phyloP scores from a whole-genome alignment of 2,329 filamentous ascomycete species.

The Metarhizium brunneum region DNA sequence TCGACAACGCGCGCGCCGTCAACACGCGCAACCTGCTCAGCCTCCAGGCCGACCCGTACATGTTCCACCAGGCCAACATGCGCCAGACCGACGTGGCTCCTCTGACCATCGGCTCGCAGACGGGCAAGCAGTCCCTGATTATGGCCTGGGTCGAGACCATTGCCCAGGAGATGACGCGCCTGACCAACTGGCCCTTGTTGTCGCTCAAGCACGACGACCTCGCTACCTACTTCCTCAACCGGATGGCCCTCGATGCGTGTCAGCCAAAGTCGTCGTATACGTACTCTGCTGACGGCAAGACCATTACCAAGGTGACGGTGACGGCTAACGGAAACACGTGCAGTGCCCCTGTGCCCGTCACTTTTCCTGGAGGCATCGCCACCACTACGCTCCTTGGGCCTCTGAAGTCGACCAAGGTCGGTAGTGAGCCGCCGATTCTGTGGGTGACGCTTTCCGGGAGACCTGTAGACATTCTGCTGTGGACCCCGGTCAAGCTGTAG shows the following conservation, averaged over 20 bases:
- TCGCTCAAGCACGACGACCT: conserved; percentile 33
- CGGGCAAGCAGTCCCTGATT: conserved; percentile 39
- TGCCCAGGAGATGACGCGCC: conserved; percentile 41
- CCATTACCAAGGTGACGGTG: conserved; percentile 41
- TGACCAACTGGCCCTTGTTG: conserved; percentile 22
- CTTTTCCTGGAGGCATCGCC: conserved; percentile 28
- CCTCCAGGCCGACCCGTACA: conserved; percentile 44
- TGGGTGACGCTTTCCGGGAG: conserved; percentile 37
- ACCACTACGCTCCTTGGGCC: conserved; percentile 31
- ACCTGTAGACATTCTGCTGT: conserved; percentile 30
- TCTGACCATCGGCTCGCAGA: conserved; percentile 38
- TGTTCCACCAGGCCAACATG: conserved; percentile 58
- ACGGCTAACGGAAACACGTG: conserved; percentile 40
- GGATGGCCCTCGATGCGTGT: conserved; percentile 43
- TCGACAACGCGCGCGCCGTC: conserved; percentile 39
- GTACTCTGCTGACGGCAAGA: conserved; percentile 28
- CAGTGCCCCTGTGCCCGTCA: conserved; percentile 42
- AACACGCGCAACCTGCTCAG: conserved; percentile 48
- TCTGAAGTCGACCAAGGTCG: conserved; percentile 38
- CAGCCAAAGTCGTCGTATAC: conserved; percentile 37
- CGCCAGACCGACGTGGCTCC: conserved; percentile 37
- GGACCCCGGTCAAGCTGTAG: not conserved
- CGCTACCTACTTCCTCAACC: conserved; percentile 39
- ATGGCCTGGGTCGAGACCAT: conserved; percentile 48
- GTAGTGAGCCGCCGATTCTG: conserved; percentile 41